These are phyloP conservation scores for Erigeron philadelphicus DNA, from an alignment of 140 eudicot genomes.

Conservation along the genomic window DNA sequence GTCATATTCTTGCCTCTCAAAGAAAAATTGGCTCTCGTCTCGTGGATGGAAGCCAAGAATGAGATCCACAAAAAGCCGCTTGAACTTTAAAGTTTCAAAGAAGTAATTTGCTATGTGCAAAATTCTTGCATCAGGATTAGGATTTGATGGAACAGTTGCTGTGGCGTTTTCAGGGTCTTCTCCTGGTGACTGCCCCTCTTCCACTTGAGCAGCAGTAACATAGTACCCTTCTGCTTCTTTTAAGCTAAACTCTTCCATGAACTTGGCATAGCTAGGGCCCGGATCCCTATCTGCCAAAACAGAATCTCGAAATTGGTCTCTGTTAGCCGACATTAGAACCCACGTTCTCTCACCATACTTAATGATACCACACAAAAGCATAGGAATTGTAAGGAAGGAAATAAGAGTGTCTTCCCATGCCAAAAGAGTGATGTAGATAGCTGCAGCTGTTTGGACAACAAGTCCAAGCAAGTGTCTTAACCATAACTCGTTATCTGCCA, in stretches of 20 bases:
- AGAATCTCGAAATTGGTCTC: constrained; percentile 20
- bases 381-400: constrained; percentile 6
- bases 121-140: constrained; percentile 18
- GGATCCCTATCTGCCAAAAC: not conserved
- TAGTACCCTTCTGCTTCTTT: constrained; percentile 31
- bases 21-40: constrained; percentile 23
- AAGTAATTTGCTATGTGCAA: constrained; percentile 18
- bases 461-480: constrained; percentile 45
- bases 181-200: constrained; percentile 20
- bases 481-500: constrained; percentile 60
- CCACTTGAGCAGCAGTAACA: constrained; percentile 28
- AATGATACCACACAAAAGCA: constrained; percentile 32
- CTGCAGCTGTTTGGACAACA: constrained; percentile 30
- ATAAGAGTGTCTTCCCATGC: constrained; percentile 21
- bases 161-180: constrained; percentile 19
- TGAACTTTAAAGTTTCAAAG: constrained; percentile 24
- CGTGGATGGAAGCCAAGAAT: constrained; percentile 29
- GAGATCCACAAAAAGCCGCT: constrained; percentile 34
- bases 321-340: constrained; percentile 30
- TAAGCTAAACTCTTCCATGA: constrained; percentile 28
- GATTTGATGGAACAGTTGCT: not conserved
- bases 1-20: not conserved
- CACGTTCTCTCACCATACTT: constrained; percentile 37
- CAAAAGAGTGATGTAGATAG: constrained; percentile 20
- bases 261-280: constrained; percentile 16